These are phyloP conservation scores for Moniliophthora roreri DNA, from an alignment of 1,284 basidiomycete species.

Conservation along the genomic window DNA sequence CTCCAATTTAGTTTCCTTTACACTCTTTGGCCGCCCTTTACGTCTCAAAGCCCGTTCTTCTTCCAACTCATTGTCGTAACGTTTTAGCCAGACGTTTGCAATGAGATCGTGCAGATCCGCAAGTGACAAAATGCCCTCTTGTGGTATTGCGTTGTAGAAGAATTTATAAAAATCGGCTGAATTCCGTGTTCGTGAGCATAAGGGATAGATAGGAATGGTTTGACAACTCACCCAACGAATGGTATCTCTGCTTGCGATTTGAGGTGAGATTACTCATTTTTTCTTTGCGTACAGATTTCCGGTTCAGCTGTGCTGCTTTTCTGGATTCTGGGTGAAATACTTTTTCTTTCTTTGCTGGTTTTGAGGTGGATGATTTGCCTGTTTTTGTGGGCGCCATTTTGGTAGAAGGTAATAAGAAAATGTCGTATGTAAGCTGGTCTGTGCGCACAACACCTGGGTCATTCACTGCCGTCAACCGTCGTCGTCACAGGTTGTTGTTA, in stretches of 20 bases:
- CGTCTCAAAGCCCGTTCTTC: conserved; percentile 63
- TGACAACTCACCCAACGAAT: conserved; percentile 46
- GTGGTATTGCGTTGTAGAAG: conserved; percentile 76
- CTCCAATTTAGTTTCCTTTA: conserved; percentile 71
- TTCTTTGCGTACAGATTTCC: conserved; percentile 69
- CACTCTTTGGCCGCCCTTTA: conserved; percentile 77
- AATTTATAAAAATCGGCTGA: conserved; percentile 77
- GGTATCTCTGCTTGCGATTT: conserved; percentile 57
- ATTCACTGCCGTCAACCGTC: too few relatives aligned
- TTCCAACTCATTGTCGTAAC: conserved; percentile 70
- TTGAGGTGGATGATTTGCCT: conserved; percentile 28
- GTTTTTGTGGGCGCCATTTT: conserved; percentile 39
- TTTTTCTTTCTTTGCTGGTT: conserved; percentile 65
- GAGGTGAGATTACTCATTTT: conserved; percentile 62
- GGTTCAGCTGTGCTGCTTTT: conserved; percentile 78
- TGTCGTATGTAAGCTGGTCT: neutral
- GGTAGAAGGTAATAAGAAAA: conserved; percentile 3
- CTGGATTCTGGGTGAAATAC: conserved; percentile 78
- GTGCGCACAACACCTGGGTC: too few relatives aligned
- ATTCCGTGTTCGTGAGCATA: conserved; percentile 2
- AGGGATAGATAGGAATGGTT: neutral
- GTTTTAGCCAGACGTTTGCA: conserved; percentile 69
- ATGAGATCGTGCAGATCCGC: conserved; percentile 71
- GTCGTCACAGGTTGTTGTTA: too few relatives aligned
- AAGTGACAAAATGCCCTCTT: conserved; percentile 61